Conservation (phyloP, 2,329 filamentous ascomycete species). For the Beauveria caledonica region DNA sequence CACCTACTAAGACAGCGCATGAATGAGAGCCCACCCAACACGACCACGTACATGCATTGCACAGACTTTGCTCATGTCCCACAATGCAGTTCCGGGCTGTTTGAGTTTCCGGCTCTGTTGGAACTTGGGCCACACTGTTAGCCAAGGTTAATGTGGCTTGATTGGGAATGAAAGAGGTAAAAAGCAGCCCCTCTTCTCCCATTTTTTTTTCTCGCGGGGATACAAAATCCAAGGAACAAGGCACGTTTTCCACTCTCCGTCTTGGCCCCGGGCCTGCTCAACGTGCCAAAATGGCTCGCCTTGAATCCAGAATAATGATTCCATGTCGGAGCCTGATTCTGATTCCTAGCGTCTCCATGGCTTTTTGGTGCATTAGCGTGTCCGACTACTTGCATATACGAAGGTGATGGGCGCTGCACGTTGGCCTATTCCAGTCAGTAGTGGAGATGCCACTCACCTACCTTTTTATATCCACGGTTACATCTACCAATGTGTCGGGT, state of each 20-base stretch:
- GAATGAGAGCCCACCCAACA: neutral
- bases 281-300: neutral
- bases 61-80: neutral
- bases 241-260: neutral
- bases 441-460: neutral
- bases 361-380: neutral
- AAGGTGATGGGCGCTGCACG: neutral
- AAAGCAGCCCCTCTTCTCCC: neutral
- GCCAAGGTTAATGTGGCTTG: no score
- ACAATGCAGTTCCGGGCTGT: neutral
- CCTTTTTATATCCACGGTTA: constrained; percentile 1
- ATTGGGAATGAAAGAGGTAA: no score
- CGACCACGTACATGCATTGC: neutral
- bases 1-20: neutral
- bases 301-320: neutral
- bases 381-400: constrained; percentile 1
- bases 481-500: neutral
- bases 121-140: no score
- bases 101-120: neutral
- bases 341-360: neutral
- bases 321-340: neutral
- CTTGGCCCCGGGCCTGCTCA: neutral
- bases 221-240: neutral
- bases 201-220: no score
- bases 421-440: neutral